Conservation (phyloP, 192 early-diverging fungal genomes). For the Entophlyctis helioformis region DNA sequence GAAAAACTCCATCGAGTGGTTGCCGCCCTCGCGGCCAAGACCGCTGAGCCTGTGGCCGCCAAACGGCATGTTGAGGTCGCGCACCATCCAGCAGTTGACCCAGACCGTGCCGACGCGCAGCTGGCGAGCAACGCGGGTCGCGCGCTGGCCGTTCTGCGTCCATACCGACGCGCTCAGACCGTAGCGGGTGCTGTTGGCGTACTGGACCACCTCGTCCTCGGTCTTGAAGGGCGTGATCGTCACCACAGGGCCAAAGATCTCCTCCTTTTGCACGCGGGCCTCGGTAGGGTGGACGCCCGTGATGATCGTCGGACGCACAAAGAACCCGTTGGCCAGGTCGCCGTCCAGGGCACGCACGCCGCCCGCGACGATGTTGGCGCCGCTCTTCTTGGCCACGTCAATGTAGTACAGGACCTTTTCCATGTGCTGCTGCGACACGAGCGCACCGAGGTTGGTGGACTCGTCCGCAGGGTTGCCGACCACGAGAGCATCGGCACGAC, state of each 20-base stretch:
- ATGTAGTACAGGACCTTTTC: conserved; percentile 62
- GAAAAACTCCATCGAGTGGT: conserved; percentile 56
- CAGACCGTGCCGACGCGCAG: conserved; percentile 56
- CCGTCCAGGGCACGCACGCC: conserved; percentile 43
- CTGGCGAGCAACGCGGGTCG: conserved; percentile 42
- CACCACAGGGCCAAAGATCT: conserved; percentile 84
- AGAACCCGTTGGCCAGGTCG: conserved; percentile 57
- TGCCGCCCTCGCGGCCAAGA: conserved; percentile 53
- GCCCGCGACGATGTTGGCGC: conserved; percentile 14
- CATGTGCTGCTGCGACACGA: conserved; percentile 58
- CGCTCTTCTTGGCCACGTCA: conserved; percentile 35
- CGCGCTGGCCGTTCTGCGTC: conserved; percentile 48
- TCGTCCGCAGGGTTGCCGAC: conserved; percentile 60
- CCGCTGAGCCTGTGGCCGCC: conserved; percentile 60
- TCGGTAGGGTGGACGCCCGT: conserved; percentile 24
- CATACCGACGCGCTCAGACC: conserved; percentile 67
- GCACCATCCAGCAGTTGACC: conserved; percentile 68
- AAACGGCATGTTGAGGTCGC: conserved; percentile 63
- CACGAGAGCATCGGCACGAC: conserved; percentile 26
- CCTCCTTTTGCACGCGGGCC: conserved; percentile 41
- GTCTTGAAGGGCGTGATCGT: conserved; percentile 60
- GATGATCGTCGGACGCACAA: conserved; percentile 68
- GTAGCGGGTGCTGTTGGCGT: conserved; percentile 61
- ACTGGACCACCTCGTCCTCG: conserved; percentile 58
- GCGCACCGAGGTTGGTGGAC: conserved; percentile 54